Evolutionary conservation across 23 red algal species (phyloP), one percentile per base, ranked within the genome.

Genomic region (Gracilaria domingensis): DNA sequence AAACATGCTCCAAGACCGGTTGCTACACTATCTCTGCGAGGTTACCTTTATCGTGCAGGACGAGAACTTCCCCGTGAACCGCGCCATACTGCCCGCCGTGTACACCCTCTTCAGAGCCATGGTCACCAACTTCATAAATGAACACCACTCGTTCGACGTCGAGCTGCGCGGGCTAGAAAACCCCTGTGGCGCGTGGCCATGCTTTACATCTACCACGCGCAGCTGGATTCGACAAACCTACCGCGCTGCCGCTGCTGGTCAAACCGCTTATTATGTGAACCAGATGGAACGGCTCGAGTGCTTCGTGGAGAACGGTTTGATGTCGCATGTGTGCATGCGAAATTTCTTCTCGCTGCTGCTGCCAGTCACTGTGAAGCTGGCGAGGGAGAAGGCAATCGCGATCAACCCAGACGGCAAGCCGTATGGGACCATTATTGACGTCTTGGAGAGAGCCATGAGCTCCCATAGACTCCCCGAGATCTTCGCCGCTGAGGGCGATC

Each of bases 371-470:
- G n/a, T n/a, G n/a, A n/a, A n/a, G n/a, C n/a, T n/a, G n/a, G n/a
- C n/a, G n/a, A n/a, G n/a, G n/a, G n/a, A n/a, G n/a, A n/a, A n/a
- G n/a, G n/a, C n/a, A n/a, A n/a, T 23, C 30, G 49, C 67, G 34
- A 80, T 86, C 23, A 24, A 66, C 7, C 84, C 84, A 35, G 72
- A 25, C 8, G 18, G 32, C 37, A 40, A 84, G 34, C 47, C 84
- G 18, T 95, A 95, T 38, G 93, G 89, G 47, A 87, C 93, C 20
- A 50, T 72, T 13, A 88, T 95, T 65, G 93, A 95, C 80, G 44
- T 54, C 36, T 95, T 88, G 35, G 93, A 95, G 64, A 47, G 93
- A 73, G 93, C 75, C n/a, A 95, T 95, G 93, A 95, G 48, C 36
- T 75, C 93, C 20, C 72, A 69, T 34, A 78, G 93, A 21, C 70